Evolutionary conservation across 257 asterid species (phyloP).

Genomic region (Jacaranda mimosifolia): DNA sequence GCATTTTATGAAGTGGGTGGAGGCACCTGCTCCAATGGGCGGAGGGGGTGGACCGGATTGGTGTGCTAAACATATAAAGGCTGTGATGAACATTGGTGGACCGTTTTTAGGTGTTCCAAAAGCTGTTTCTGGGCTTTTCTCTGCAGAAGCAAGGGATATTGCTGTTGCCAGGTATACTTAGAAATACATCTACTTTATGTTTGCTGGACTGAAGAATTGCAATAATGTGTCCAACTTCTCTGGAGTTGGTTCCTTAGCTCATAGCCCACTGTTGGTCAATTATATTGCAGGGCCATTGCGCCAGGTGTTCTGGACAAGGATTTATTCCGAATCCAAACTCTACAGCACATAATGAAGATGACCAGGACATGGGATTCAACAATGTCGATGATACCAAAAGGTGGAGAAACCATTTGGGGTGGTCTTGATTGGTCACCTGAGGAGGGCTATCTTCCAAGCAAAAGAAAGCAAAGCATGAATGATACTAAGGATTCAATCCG

Average conservation of each 20-base stretch:
- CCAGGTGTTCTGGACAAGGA: conserved; percentile 80
- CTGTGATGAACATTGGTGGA: conserved; percentile 93
- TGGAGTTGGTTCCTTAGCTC: conserved; percentile 39
- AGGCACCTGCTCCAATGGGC: conserved; percentile 91
- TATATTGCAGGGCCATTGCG: conserved; percentile 67
- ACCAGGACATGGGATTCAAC: conserved; percentile 97
- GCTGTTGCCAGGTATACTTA: conserved; percentile 73
- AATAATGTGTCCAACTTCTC: neutral
- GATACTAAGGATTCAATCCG: conserved; percentile 45
- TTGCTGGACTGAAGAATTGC: conserved; percentile 15
- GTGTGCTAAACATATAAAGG: conserved; percentile 89
- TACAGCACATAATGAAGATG: conserved; percentile 91
- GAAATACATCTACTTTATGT: conserved; percentile 11
- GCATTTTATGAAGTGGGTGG: conserved; percentile 98
- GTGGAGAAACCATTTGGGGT: conserved; percentile 96
- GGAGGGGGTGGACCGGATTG: conserved; percentile 95
- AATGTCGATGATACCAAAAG: conserved; percentile 94
- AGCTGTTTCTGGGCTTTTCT: conserved; percentile 83
- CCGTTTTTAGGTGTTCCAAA: conserved; percentile 85
- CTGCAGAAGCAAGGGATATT: conserved; percentile 82
- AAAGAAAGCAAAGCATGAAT: conserved; percentile 47
- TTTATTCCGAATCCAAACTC: conserved; percentile 76
- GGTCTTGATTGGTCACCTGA: conserved; percentile 95
- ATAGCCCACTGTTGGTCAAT: conserved; percentile 32
- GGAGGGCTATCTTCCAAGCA: conserved; percentile 63